Evolutionary conservation across 2,329 filamentous ascomycete species (phyloP).

Genomic region (Neofusicoccum ribis): DNA sequence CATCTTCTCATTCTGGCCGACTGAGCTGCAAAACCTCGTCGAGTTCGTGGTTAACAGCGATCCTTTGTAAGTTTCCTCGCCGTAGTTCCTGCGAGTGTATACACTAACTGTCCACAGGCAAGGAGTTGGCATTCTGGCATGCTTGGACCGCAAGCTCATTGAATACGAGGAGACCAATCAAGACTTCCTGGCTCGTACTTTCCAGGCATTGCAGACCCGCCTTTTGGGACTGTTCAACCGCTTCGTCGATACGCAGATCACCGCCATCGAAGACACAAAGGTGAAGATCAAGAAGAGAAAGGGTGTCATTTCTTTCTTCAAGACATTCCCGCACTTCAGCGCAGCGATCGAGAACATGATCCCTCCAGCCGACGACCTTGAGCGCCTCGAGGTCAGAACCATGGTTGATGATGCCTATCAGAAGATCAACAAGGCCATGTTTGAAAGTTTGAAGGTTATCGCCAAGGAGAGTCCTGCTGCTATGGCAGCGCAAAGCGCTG

Average conservation of each 20-base stretch:
- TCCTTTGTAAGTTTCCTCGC: constrained; percentile 65
- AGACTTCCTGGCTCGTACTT: constrained; percentile 77
- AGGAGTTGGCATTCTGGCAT: constrained; percentile 82
- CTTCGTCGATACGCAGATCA: constrained; percentile 92
- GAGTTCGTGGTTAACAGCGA: constrained; percentile 82
- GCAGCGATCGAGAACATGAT: constrained; percentile 82
- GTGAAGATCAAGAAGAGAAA: constrained; percentile 99
- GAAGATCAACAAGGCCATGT: constrained; percentile 91
- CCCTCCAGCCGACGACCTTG: constrained; percentile 42
- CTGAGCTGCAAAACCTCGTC: constrained; percentile 74
- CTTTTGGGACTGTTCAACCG: constrained; percentile 77
- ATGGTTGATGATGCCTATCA: constrained; percentile 86
- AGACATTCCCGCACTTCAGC: constrained; percentile 87
- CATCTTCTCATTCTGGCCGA: constrained; percentile 78
- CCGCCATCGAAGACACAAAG: constrained; percentile 95
- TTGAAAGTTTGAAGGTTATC: constrained; percentile 94
- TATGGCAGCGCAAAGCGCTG: constrained; percentile 53
- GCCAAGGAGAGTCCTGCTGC: constrained; percentile 66
- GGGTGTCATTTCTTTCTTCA: constrained; percentile 93
- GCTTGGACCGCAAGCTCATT: constrained; percentile 74
- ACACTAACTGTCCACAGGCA: constrained; percentile 57
- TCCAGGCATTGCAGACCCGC: constrained; percentile 76
- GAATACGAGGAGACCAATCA: constrained; percentile 88
- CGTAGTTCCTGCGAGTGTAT: background rate
- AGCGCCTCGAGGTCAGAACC: constrained; percentile 65